Base-by-base conservation (phyloP, 2,329 filamentous ascomycete genomes). In the Curvularia spicifera region DNA sequence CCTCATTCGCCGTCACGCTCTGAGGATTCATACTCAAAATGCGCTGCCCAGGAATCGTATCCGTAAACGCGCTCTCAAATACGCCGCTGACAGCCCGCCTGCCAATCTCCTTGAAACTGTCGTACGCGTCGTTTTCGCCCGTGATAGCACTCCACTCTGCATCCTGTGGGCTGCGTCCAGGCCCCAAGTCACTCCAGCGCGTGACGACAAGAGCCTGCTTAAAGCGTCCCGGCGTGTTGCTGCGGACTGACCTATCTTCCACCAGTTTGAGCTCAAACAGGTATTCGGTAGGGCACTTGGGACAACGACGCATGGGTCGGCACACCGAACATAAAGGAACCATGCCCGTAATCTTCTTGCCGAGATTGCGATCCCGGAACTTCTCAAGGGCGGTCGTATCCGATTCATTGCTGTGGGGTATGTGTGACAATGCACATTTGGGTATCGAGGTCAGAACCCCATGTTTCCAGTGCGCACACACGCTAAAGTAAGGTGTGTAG, bases 211-310 rank as follows among this genome's bases (percentile, higher is more conserved):
- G 80, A 1, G 83, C 82, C 56, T 88, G 85, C 64, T 84, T 86
- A 73, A 89, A 89, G 3, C 77, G 73, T 10, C 77, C 69, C 66
- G 37, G 74, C 60, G 6, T 78, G 70, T 64, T 83, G 78, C 28
- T 69, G 33, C 67, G 65, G 7, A 71, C 67, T 1, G 56, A 71
- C 46, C 76, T 80, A 60, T 88, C 85, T 71, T 89, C 86, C 1
- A 82, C 78, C 57, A 88, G 76, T 60, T 84, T 85, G 6, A 88
- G 70, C 69, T 88, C 85, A 47, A 87, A 78, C 10, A 88, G 74
- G 60, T 88, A 88, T 67, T 89, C 86, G 0, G 84, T 84, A 1
- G 86, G 85, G 70, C 86, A 89, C 52, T 85, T 81, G 0, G 85
- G 84, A 71, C 86, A 89, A 31, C 86, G 78, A 4, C 86, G 79